Percentiles rank a stretch among this genome's conserved stretches.
Conservation (phyloP, 2,329 filamentous ascomycete species). For the Metarhizium humberi region DNA sequence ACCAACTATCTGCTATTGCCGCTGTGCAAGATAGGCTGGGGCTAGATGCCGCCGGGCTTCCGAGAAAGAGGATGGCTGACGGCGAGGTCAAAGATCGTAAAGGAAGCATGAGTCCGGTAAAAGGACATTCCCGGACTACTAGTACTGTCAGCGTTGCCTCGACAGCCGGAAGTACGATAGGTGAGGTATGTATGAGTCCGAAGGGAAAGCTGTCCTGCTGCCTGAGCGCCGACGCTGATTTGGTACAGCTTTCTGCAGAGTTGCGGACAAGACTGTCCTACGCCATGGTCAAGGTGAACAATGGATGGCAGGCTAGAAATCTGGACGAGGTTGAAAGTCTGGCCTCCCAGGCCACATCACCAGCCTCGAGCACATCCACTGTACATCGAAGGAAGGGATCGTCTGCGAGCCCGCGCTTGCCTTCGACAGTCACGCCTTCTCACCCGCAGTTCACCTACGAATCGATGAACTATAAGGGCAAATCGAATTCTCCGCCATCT, state of each 20-base stretch:
- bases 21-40: constrained; percentile 42
- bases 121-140: constrained; percentile 60
- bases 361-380: constrained; percentile 48
- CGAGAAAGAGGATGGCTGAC: constrained; percentile 68
- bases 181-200: constrained; percentile 51
- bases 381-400: constrained; percentile 40
- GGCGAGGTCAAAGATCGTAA: constrained; percentile 56
- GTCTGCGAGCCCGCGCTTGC: constrained; percentile 45
- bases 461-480: constrained; percentile 12
- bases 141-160: constrained; percentile 56
- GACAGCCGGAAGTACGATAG: constrained; percentile 58
- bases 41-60: constrained; percentile 24
- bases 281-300: constrained; percentile 86
- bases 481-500: constrained; percentile 28
- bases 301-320: constrained; percentile 74
- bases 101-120: constrained; percentile 35
- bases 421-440: constrained; percentile 22
- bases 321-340: constrained; percentile 70
- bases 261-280: constrained; percentile 80
- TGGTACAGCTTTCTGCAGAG: constrained; percentile 59
- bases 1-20: constrained; percentile 49
- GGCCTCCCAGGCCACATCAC: constrained; percentile 59
- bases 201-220: neutral
- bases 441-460: constrained; percentile 17
- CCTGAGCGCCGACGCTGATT: constrained; percentile 9